Conservation (phyloP, 441 rosid genomes). For the Omphalea diandra region DNA sequence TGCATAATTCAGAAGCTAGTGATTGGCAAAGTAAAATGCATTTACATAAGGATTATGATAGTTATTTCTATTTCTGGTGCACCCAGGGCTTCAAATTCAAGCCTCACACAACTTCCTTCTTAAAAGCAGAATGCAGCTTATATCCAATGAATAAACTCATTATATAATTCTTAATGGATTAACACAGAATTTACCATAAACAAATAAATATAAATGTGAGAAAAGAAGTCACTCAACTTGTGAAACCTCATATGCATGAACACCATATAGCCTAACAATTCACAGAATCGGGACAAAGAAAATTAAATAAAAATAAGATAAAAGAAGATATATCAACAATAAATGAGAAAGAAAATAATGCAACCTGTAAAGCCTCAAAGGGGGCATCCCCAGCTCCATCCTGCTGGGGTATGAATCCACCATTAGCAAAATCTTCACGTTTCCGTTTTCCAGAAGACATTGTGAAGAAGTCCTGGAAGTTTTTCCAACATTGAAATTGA, state of each 20-base stretch:
- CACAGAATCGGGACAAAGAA: too few species aligned
- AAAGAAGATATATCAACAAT: background rate
- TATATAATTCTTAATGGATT: too few species aligned
- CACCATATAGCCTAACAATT: background rate
- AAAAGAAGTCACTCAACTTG: background rate
- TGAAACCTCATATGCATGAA: background rate
- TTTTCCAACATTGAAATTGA: constrained; percentile 35
- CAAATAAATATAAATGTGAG: background rate
- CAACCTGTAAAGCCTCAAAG: constrained; percentile 37
- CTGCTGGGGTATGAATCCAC: constrained; percentile 90
- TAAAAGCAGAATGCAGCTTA: background rate
- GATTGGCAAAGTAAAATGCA: background rate
- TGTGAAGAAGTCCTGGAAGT: constrained; percentile 83
- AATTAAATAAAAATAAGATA: too few species aligned
- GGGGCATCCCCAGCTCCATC: constrained; percentile 84
- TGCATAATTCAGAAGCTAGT: background rate
- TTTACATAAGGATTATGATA: background rate
- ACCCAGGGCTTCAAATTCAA: background rate
- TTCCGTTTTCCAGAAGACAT: constrained; percentile 81
- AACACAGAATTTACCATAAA: too few species aligned
- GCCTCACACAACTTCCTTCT: background rate
- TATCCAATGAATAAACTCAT: too few species aligned
- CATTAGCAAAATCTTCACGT: constrained; percentile 80
- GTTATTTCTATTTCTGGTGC: background rate
- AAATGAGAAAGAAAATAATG: constrained; percentile 16